Base-by-base conservation (phyloP, 192 early-diverging fungal species). In the Backusella circina region DNA sequence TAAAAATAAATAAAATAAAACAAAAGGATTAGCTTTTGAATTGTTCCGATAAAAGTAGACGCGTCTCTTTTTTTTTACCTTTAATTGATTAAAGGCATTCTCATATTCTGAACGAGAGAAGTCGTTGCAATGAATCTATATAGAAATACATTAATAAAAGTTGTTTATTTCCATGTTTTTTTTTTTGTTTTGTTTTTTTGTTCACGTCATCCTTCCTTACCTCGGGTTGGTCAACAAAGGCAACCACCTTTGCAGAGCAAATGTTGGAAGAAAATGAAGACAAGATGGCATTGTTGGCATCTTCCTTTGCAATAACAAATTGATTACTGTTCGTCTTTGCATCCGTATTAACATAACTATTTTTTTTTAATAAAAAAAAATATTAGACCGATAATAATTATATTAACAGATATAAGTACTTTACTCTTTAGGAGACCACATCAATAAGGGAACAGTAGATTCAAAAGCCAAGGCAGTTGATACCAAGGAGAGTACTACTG, bases 371-470 rank as follows among this genome's bases (percentile, higher is more conserved):
- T 32, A 77, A 37, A 50, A 5, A 61, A 7, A 12, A 5, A 50
- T 41, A 44, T 28, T 44, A 47, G 31, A 50, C 72, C 26, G 6
- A 15, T 36, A 38, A 47, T 31, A 12, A 5, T 39, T 8, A 38
- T 2, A 16, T n/a, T n/a, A n/a, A n/a, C n/a, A n/a, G n/a, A n/a
- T n/a, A n/a, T n/a, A 18, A 23, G 36, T 47, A 47, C 13, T 21
- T 71, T 79, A 82, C 81, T 75, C 71, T 50, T 74, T 82, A n/a
- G 81, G 75, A n/a, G 81, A 78, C 81, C 81, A 82, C 31, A 78
- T 38, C 13, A 82, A 26, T 57, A 74, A 78, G 21, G 81, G 81
- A 1, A 78, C 81, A 10, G 81, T 82, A 44, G 64, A 70, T 66
- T 82, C 81, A 77, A 82, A 82, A 6, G 81, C 81, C 8, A 78